Evolutionary conservation across 345 rosid species (phyloP).

Genomic region (Excoecaria cochinchinensis): DNA sequence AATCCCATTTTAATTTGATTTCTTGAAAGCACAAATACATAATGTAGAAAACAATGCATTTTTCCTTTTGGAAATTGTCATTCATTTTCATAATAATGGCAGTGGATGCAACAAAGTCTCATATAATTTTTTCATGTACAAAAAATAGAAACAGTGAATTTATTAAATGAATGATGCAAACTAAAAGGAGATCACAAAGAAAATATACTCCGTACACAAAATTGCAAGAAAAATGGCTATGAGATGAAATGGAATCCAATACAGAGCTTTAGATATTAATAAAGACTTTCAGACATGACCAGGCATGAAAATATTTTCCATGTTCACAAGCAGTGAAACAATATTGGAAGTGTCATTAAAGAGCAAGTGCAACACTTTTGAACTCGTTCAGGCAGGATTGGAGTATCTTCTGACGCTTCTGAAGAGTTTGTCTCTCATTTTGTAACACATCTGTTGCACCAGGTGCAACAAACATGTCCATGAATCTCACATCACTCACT

Average conservation of each 20-base stretch:
- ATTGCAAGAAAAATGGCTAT: background rate
- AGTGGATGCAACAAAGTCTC: background rate
- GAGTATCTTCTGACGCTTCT: conserved; percentile 83
- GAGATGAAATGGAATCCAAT: background rate
- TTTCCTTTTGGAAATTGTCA: too few relatives aligned
- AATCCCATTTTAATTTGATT: too few relatives aligned
- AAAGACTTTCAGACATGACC: background rate
- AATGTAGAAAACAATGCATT: too few relatives aligned
- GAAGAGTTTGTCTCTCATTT: conserved; percentile 67
- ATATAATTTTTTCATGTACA: too few relatives aligned
- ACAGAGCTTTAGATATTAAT: background rate
- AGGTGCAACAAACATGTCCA: conserved; percentile 95
- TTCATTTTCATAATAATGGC: too few relatives aligned
- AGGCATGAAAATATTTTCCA: background rate
- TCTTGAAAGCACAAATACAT: too few relatives aligned
- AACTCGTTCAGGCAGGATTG: conserved; percentile 87
- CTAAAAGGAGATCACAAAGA: background rate
- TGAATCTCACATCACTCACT: conserved; percentile 81
- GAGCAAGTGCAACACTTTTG: conserved; percentile 67
- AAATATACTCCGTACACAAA: background rate
- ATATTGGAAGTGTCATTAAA: conserved; percentile 34
- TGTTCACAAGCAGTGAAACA: conserved; percentile 30
- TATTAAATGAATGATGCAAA: background rate
- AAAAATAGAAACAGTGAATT: background rate
- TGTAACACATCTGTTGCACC: conserved; percentile 79